A percentile compares a stretch with the other conserved stretches of the same genome.
phyloP scores from a whole-genome alignment of 2,329 filamentous ascomycete species.

The Colletotrichum graminicola region DNA sequence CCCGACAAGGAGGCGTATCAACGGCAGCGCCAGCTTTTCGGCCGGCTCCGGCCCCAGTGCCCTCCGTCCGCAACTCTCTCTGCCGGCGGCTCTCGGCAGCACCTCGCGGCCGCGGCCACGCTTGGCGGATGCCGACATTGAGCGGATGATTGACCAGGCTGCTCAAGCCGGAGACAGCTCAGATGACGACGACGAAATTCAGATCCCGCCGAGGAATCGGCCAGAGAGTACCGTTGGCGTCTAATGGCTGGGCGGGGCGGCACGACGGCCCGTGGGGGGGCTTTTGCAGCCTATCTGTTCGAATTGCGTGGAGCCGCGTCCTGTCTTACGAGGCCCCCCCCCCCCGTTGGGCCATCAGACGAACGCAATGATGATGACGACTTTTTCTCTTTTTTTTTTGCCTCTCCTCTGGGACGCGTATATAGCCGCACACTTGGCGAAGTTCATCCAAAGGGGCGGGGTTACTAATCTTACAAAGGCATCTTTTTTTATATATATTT shows the following conservation, averaged over 20 bases:
- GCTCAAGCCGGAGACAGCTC: slow-evolving; percentile 65
- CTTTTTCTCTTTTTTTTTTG: not conserved
- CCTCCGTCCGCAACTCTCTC: slow-evolving; percentile 57
- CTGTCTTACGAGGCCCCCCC: not conserved
- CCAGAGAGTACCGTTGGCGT: slow-evolving; percentile 45
- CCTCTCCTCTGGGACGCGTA: slow-evolving; percentile 13
- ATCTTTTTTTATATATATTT: not conserved
- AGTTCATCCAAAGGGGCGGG: not conserved
- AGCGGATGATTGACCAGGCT: slow-evolving; percentile 68
- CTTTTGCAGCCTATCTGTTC: not conserved
- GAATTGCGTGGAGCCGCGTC: slow-evolving; percentile 5
- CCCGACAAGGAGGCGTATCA: slow-evolving; percentile 44
- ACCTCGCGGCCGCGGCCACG: slow-evolving; percentile 55
- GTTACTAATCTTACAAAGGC: slow-evolving; percentile 6
- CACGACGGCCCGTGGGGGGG: too few species aligned
- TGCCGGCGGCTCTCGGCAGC: slow-evolving; percentile 62
- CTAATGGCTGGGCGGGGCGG: slow-evolving; percentile 3
- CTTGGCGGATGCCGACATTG: slow-evolving; percentile 68
- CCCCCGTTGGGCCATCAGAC: not conserved
- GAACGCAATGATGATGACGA: slow-evolving; percentile 36
- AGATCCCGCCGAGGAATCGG: slow-evolving; percentile 56
- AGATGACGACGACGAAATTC: slow-evolving; percentile 68
- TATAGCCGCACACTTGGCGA: slow-evolving; percentile 27
- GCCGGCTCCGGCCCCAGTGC: slow-evolving; percentile 21
- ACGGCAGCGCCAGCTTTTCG: slow-evolving; percentile 49